These are phyloP conservation scores for Asparagopsis taxiformis DNA, from an alignment of 31 red algal species.

Conservation along the genomic window DNA sequence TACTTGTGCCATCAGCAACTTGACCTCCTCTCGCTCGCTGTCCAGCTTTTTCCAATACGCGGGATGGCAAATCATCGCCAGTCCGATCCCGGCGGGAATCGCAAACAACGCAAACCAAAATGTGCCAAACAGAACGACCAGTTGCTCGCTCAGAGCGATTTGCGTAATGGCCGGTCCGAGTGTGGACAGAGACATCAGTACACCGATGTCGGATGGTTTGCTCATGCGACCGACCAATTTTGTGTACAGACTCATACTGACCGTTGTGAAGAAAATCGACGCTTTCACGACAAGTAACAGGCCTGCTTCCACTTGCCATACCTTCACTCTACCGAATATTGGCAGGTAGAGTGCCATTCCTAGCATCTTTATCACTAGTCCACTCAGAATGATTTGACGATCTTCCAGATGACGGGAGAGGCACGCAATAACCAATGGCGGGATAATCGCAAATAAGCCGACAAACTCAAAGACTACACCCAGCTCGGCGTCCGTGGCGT, in stretches of 20 bases:
- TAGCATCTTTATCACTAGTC: constrained; percentile 32
- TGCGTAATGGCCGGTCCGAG: constrained; percentile 61
- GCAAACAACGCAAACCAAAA: constrained; percentile 55
- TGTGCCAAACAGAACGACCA: constrained; percentile 51
- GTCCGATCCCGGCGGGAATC: constrained; percentile 16
- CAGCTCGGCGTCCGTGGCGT: constrained; percentile 30
- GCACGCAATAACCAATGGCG: constrained; percentile 50
- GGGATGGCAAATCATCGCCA: constrained; percentile 27
- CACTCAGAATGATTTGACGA: constrained; percentile 65
- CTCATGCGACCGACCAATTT: constrained; percentile 51
- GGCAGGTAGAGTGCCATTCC: constrained; percentile 61
- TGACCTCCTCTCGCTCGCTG: constrained; percentile 14
- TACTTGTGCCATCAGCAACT: constrained; percentile 2
- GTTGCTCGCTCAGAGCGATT: constrained; percentile 34
- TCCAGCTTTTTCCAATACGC: constrained; percentile 37
- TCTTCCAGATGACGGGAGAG: constrained; percentile 53
- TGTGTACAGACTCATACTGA: constrained; percentile 70
- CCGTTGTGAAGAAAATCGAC: constrained; percentile 71
- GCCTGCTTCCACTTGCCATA: constrained; percentile 66
- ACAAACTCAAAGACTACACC: constrained; percentile 61
- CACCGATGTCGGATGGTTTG: constrained; percentile 40
- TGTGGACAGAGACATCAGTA: constrained; percentile 28
- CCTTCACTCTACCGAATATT: constrained; percentile 49
- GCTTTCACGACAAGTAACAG: constrained; percentile 67
- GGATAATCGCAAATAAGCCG: constrained; percentile 39